These are phyloP conservation scores for Rutstroemia sp. DNA, from an alignment of 2,329 filamentous ascomycete species.

Conservation along the genomic window DNA sequence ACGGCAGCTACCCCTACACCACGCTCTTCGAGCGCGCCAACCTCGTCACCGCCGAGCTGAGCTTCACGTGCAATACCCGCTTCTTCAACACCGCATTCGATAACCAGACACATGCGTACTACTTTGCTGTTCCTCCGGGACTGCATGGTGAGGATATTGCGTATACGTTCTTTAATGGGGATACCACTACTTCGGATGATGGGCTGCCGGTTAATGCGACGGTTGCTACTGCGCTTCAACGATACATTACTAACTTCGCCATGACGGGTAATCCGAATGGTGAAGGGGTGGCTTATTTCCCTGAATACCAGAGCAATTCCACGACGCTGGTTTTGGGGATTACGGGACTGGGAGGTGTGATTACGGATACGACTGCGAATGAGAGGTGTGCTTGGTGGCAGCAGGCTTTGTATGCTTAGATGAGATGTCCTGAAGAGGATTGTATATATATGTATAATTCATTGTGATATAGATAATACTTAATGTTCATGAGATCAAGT, in stretches of 20 bases:
- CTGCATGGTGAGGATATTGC: constrained; percentile 45
- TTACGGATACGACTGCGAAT: constrained; percentile 25
- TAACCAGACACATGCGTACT: constrained; percentile 43
- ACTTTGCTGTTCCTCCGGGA: constrained; percentile 44
- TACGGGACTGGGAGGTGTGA: constrained; percentile 12
- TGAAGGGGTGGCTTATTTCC: constrained; percentile 16
- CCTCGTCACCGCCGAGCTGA: constrained; percentile 36
- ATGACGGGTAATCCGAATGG: constrained; percentile 28
- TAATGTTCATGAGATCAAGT: too few relatives aligned
- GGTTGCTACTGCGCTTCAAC: constrained; percentile 31
- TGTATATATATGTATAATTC: not conserved
- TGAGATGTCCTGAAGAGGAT: not conserved
- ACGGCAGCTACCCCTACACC: constrained; percentile 37
- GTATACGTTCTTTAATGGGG: constrained; percentile 44
- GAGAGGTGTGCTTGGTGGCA: constrained; percentile 31
- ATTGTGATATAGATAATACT: not conserved
- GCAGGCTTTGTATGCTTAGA: constrained; percentile 15
- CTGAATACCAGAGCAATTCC: constrained; percentile 16
- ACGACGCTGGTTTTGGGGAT: constrained; percentile 13
- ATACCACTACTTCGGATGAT: constrained; percentile 19
- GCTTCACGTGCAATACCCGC: constrained; percentile 45
- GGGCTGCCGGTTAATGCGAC: constrained; percentile 24
- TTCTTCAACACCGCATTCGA: constrained; percentile 39
- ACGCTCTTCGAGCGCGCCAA: constrained; percentile 36
- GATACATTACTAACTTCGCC: constrained; percentile 32